Percentiles rank a stretch among this genome's conserved stretches.
These are phyloP conservation scores for Pythium phragmiticola DNA, from an alignment of 352 stramenopile genomes.

Conservation along the genomic window DNA sequence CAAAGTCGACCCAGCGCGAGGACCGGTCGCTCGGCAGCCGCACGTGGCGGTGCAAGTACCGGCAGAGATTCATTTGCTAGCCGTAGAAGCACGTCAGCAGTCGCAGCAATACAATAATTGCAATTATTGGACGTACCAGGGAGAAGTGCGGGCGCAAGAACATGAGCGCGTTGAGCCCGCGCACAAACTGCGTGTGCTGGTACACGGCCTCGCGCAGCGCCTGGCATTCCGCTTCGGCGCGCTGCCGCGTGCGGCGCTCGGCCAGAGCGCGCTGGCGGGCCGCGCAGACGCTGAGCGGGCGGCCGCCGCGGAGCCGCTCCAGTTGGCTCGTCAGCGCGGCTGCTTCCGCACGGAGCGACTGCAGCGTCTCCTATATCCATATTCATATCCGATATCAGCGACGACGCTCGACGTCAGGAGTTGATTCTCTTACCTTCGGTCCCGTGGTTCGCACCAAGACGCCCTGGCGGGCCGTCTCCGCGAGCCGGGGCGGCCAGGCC, in stretches of 20 bases:
- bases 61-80: slow-evolving; percentile 3
- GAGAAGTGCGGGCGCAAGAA: neutral
- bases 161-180: slow-evolving; percentile 1
- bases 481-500: neutral
- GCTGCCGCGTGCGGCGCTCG: slow-evolving; percentile 11
- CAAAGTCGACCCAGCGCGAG: neutral
- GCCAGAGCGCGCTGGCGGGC: slow-evolving; percentile 5
- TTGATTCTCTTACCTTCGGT: too few relatives aligned
- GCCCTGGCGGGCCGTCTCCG: too few relatives aligned
- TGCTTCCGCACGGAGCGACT: slow-evolving; percentile 5
- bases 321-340: slow-evolving; percentile 1
- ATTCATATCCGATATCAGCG: too few relatives aligned
- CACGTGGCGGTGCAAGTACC: slow-evolving; percentile 10
- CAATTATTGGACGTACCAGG: neutral
- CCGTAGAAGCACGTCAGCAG: neutral
- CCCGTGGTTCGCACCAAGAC: neutral
- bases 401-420: neutral
- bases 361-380: neutral
- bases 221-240: neutral
- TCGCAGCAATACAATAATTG: neutral
- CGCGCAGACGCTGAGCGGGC: neutral
- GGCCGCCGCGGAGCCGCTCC: slow-evolving; percentile 2
- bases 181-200: neutral
- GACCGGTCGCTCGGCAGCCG: slow-evolving; percentile 1
- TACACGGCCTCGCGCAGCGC: slow-evolving; percentile 11